These are phyloP conservation scores for Pleoardoris graminearum DNA, from an alignment of 2,329 filamentous ascomycete species.

Conservation along the genomic window DNA sequence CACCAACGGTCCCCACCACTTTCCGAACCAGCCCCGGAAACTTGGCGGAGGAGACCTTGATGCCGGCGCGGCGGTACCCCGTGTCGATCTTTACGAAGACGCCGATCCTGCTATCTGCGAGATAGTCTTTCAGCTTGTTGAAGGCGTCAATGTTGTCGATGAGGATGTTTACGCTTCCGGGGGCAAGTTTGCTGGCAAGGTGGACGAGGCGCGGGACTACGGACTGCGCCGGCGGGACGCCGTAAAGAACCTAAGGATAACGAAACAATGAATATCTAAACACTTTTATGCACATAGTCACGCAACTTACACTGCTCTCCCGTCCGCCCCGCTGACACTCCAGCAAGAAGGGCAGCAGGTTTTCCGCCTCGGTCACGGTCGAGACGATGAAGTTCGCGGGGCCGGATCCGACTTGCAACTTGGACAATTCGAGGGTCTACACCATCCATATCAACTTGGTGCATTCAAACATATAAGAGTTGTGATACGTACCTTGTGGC, in stretches of 20 bases:
- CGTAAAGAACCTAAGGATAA: conserved; percentile 66
- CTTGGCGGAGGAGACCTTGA: conserved; percentile 55
- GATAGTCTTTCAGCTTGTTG: conserved; percentile 50
- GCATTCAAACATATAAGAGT: neutral
- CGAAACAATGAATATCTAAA: neutral
- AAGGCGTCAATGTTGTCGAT: conserved; percentile 65
- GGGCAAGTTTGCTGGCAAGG: conserved; percentile 58
- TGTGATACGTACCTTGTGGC: conserved; percentile 66
- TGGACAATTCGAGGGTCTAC: conserved; percentile 67
- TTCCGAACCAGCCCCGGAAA: conserved; percentile 55
- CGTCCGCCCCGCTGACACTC: conserved; percentile 60
- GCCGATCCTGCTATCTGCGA: conserved; percentile 43
- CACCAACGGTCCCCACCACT: conserved; percentile 40
- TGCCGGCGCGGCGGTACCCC: conserved; percentile 71
- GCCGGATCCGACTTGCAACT: conserved; percentile 66
- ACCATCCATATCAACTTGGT: neutral
- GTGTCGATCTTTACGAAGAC: conserved; percentile 77
- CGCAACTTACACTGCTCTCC: conserved; percentile 59
- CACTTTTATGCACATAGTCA: neutral
- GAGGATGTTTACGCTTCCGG: conserved; percentile 64
- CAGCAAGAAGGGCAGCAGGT: conserved; percentile 62
- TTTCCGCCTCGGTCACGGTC: conserved; percentile 74
- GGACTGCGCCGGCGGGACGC: conserved; percentile 68
- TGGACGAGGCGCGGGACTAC: conserved; percentile 62
- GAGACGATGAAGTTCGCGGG: conserved; percentile 70